A percentile compares a stretch with the other conserved stretches of the same genome.
These are phyloP conservation scores for Phytophthora litchii DNA, from an alignment of 352 stramenopile genomes.

Conservation along the genomic window DNA sequence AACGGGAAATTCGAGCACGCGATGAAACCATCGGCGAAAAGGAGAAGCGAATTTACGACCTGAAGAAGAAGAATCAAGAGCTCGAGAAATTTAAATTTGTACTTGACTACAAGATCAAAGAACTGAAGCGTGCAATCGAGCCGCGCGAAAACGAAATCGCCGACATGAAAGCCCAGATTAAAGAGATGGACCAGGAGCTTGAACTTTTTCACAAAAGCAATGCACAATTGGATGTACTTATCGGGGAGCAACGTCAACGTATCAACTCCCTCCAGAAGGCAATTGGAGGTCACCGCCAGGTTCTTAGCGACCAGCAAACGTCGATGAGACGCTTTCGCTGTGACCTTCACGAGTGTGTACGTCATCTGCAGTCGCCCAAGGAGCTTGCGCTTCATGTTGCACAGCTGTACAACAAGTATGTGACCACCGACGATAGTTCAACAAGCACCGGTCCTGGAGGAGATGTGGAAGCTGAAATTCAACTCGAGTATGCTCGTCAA, in stretches of 20 bases:
- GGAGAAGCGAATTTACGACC: conserved; percentile 94
- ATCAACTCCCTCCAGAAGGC: conserved; percentile 90
- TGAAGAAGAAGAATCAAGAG: conserved; percentile 97
- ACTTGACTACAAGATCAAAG: conserved; percentile 97
- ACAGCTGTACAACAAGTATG: conserved; percentile 77
- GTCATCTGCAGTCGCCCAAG: conserved; percentile 75
- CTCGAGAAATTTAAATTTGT: conserved; percentile 98
- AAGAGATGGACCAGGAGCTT: conserved; percentile 95
- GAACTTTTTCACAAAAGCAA: conserved; percentile 96
- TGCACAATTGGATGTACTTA: conserved; percentile 92
- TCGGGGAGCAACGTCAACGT: conserved; percentile 87
- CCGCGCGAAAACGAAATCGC: conserved; percentile 94
- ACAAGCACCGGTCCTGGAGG: conserved; percentile 28
- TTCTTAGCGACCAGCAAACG: conserved; percentile 64
- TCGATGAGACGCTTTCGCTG: conserved; percentile 80
- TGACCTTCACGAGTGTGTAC: conserved; percentile 87
- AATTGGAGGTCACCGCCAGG: conserved; percentile 60
- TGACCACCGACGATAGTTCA: conserved; percentile 40
- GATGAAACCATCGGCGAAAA: conserved; percentile 96
- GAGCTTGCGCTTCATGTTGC: conserved; percentile 81
- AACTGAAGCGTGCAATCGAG: conserved; percentile 94
- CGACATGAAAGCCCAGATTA: conserved; percentile 94
- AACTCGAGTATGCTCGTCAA: conserved; percentile 91
- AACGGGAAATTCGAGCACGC: conserved; percentile 94
- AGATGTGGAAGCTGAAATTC: conserved; percentile 72